Conservation (phyloP, 225 moss, liverwort and hornwort species). For the Ulota crispa region DNA sequence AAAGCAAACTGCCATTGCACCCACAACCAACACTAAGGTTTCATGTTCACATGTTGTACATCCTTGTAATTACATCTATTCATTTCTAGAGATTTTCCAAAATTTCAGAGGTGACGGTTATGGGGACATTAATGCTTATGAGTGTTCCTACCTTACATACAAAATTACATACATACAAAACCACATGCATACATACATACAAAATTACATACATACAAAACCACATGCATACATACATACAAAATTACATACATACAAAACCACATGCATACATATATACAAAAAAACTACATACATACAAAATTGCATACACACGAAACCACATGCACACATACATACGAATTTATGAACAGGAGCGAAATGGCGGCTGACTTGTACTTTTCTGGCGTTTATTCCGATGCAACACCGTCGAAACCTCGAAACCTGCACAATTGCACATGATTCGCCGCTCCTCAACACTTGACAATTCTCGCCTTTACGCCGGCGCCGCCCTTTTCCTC, state of each 20-base stretch:
- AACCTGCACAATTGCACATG: too few species aligned
- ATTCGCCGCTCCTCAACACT: background rate
- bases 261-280: background rate
- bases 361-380: background rate
- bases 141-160: too few species aligned
- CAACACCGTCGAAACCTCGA: background rate
- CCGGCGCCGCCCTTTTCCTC: background rate
- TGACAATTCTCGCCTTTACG: background rate
- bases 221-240: too few species aligned
- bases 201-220: background rate
- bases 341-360: background rate
- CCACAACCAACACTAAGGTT: too few species aligned
- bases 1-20: too few species aligned
- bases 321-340: background rate
- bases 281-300: background rate
- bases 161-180: too few species aligned
- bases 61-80: too few species aligned
- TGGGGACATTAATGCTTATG: too few species aligned
- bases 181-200: background rate
- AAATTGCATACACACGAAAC: background rate
- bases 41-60: too few species aligned
- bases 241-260: too few species aligned
- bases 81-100: too few species aligned
- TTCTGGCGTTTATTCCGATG: background rate
- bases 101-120: too few species aligned